These are phyloP conservation scores for Apiotrichum gamsii DNA, from an alignment of 1,284 basidiomycete species.

Conservation along the genomic window DNA sequence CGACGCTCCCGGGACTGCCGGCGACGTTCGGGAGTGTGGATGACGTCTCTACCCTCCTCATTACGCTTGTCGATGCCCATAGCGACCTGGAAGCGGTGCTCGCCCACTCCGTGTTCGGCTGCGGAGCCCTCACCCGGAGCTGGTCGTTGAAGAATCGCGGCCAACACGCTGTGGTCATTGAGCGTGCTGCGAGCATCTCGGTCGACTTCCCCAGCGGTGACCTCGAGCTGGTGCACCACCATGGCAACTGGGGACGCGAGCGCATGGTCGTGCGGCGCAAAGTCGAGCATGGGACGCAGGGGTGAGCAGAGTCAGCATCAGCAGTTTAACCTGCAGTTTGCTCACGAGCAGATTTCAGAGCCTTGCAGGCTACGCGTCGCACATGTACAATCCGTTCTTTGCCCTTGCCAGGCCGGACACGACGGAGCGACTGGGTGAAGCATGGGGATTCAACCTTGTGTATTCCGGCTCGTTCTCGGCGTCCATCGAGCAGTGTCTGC, in stretches of 20 bases:
- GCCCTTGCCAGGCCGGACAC: conserved; percentile 20
- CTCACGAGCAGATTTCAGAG: conserved; percentile 23
- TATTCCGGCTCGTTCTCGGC: conserved; percentile 26
- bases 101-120: conserved; percentile 23
- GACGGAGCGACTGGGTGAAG: conserved; percentile 21
- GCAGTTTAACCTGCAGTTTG: neutral
- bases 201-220: conserved; percentile 21
- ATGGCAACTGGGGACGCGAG: conserved; percentile 32
- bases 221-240: conserved; percentile 24
- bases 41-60: conserved; percentile 18
- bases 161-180: conserved; percentile 12
- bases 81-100: conserved; percentile 13
- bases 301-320: conserved; percentile 24
- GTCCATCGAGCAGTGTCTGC: conserved; percentile 20
- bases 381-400: conserved; percentile 33
- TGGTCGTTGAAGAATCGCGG: conserved; percentile 19
- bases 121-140: conserved; percentile 17
- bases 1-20: conserved; percentile 18
- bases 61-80: conserved; percentile 19
- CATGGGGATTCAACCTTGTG: conserved; percentile 28
- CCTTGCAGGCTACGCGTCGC: conserved; percentile 28
- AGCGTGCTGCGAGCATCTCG: conserved; percentile 21
- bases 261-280: conserved; percentile 11
- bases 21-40: conserved; percentile 18
- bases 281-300: conserved; percentile 25